Evolutionary conservation across 2,329 filamentous ascomycete genomes (phyloP).

Genomic region (Zymoseptoria pseudotritici): DNA sequence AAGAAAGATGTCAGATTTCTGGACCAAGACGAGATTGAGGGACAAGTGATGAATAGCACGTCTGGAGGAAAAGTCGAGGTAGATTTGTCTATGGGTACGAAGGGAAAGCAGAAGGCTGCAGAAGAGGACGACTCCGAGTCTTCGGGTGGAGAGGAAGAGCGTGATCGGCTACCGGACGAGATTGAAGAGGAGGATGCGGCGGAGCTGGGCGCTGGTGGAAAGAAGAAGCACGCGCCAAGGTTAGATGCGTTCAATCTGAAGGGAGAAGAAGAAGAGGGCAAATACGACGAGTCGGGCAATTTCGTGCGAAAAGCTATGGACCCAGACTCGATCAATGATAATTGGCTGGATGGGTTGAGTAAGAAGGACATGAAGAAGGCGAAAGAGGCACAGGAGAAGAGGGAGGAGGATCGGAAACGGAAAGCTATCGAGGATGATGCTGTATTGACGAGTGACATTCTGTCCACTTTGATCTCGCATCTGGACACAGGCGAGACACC

Average conservation of each 20-base stretch:
- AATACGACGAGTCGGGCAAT: slow-evolving; percentile 86
- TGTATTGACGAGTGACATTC: slow-evolving; percentile 63
- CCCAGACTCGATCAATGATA: slow-evolving; percentile 82
- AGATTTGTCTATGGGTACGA: slow-evolving; percentile 54
- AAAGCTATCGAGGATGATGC: slow-evolving; percentile 68
- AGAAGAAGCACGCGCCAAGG: slow-evolving; percentile 88
- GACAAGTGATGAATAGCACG: slow-evolving; percentile 67
- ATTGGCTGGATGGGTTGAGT: slow-evolving; percentile 84
- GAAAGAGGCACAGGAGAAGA: slow-evolving; percentile 76
- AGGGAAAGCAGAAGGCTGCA: slow-evolving; percentile 38
- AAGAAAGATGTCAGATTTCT: slow-evolving; percentile 57
- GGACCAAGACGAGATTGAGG: slow-evolving; percentile 61
- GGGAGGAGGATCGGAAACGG: slow-evolving; percentile 67
- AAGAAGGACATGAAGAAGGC: slow-evolving; percentile 91
- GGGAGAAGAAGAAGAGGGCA: slow-evolving; percentile 81
- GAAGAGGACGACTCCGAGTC: slow-evolving; percentile 18
- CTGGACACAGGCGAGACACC: slow-evolving; percentile 78
- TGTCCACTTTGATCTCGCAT: slow-evolving; percentile 63
- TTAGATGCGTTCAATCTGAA: slow-evolving; percentile 95
- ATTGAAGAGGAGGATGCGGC: slow-evolving; percentile 67
- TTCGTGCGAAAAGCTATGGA: slow-evolving; percentile 84
- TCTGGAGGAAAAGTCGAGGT: slow-evolving; percentile 60
- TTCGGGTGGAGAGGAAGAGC: slow-evolving; percentile 53
- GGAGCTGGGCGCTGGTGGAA: slow-evolving; percentile 80
- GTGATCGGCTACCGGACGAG: slow-evolving; percentile 54